A percentile compares a stretch with the other conserved stretches of the same genome.
Evolutionary conservation across 305 asterid genomes (phyloP).

Genomic region (Solanum hybrid): DNA sequence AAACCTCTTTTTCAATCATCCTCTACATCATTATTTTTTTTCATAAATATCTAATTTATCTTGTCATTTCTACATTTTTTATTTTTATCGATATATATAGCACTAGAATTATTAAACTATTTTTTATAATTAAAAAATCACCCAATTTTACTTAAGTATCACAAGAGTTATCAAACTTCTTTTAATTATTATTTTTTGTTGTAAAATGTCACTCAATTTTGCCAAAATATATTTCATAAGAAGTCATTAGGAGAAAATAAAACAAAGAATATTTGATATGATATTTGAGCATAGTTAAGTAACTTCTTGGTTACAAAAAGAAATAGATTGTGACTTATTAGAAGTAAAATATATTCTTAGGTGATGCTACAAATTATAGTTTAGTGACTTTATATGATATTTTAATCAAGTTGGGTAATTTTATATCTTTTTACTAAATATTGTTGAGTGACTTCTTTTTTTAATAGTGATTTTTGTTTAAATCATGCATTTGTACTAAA

Average conservation of each 20-base stretch:
- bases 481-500: background rate
- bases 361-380: background rate
- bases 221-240: background rate
- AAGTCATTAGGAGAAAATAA: background rate
- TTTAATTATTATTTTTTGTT: background rate
- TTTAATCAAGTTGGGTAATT: background rate
- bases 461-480: background rate
- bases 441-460: background rate
- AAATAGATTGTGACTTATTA: background rate
- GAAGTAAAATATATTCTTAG: background rate
- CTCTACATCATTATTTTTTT: background rate
- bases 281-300: background rate
- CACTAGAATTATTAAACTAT: background rate
- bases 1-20: background rate
- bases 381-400: background rate
- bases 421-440: background rate
- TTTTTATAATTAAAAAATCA: background rate
- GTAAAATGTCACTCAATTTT: background rate
- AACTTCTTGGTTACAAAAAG: background rate
- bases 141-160: background rate
- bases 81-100: no score
- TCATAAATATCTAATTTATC: no score
- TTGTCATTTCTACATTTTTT: background rate
- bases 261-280: background rate
- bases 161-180: background rate